These are phyloP conservation scores for Solanum raphanifolium DNA, from an alignment of 257 asterid genomes.

Conservation along the genomic window DNA sequence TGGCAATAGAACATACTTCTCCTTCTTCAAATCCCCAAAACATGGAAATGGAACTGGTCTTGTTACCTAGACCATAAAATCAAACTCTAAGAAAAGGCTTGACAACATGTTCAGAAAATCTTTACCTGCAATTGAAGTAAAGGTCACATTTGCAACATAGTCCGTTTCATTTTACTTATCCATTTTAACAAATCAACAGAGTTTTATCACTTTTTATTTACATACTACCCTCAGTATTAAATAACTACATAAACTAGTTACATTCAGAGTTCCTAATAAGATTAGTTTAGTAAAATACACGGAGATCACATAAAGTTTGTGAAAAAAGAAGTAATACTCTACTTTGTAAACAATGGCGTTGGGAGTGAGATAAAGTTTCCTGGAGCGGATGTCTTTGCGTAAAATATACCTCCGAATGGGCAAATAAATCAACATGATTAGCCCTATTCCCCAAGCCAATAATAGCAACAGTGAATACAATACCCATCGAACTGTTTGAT, in stretches of 20 bases:
- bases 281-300: too few species aligned
- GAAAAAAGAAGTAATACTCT: neutral
- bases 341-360: constrained; percentile 62
- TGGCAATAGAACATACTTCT: constrained; percentile 54
- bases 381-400: constrained; percentile 54
- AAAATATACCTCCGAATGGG: constrained; percentile 52
- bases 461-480: constrained; percentile 42
- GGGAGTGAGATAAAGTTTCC: constrained; percentile 51
- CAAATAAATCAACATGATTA: constrained; percentile 57
- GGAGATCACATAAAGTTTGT: neutral
- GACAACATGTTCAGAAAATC: neutral
- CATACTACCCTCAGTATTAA: neutral
- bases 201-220: too few species aligned
- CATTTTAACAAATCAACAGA: neutral
- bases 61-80: constrained; percentile 33
- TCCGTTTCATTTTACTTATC: too few species aligned
- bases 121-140: neutral
- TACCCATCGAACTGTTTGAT: constrained; percentile 57
- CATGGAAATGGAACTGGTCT: constrained; percentile 65
- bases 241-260: too few species aligned
- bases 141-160: neutral
- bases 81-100: neutral
- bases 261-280: too few species aligned
- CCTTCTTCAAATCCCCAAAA: constrained; percentile 53
- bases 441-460: constrained; percentile 78